Conservation (phyloP, 805 yeast genomes). For the Suhomyces vadensis region DNA sequence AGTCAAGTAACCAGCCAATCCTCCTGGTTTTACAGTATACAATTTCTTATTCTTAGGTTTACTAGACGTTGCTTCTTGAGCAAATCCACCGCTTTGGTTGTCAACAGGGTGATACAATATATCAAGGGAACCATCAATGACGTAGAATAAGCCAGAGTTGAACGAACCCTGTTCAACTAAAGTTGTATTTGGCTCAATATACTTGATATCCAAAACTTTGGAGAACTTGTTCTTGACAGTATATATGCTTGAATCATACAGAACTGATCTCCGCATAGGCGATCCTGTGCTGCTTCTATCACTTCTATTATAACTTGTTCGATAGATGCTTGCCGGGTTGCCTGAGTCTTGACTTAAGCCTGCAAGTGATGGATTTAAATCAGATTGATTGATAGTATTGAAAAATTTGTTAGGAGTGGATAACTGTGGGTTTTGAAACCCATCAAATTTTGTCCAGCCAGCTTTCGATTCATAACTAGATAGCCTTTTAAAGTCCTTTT, state of each 20-base stretch:
- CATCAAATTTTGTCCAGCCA: slow-evolving; percentile 15
- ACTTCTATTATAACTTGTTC: neutral
- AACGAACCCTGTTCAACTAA: slow-evolving; percentile 65
- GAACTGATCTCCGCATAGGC: neutral
- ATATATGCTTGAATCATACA: slow-evolving; percentile 43
- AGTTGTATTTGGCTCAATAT: slow-evolving; percentile 51
- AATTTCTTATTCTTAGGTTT: slow-evolving; percentile 33
- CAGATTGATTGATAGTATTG: slow-evolving; percentile 29
- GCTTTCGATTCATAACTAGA: slow-evolving; percentile 21
- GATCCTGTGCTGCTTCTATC: neutral
- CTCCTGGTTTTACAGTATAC: slow-evolving; percentile 70
- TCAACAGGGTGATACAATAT: slow-evolving; percentile 44
- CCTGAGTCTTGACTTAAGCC: neutral
- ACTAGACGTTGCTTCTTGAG: neutral
- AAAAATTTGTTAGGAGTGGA: slow-evolving; percentile 29
- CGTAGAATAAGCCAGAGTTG: slow-evolving; percentile 75
- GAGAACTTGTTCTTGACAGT: slow-evolving; percentile 59
- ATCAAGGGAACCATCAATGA: slow-evolving; percentile 75
- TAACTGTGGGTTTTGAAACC: slow-evolving; percentile 10
- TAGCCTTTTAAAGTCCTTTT: neutral
- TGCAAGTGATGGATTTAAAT: slow-evolving; percentile 1
- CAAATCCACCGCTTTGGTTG: slow-evolving; percentile 12
- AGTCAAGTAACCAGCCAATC: slow-evolving; percentile 85
- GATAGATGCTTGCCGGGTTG: neutral
- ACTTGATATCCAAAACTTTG: slow-evolving; percentile 56